A percentile compares a stretch with the other conserved stretches of the same genome.
Evolutionary conservation across 495 filamentous ascomycete genomes (phyloP).

Genomic region (Glarea lozoyensis): DNA sequence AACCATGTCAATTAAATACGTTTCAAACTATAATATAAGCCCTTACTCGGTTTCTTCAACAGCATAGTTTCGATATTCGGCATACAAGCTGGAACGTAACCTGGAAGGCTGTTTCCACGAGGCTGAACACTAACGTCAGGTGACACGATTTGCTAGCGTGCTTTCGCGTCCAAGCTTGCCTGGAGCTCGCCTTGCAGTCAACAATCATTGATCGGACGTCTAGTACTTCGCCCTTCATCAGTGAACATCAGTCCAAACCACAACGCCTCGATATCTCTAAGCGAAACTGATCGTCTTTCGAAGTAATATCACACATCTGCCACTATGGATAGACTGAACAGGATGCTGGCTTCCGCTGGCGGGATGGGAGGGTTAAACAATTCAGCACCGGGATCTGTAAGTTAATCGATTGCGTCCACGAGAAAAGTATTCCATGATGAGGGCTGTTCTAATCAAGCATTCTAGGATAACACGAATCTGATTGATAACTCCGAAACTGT

Average conservation of each 20-base stretch:
- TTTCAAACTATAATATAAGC: too few relatives aligned
- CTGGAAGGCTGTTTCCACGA: not conserved
- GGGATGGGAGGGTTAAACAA: constrained; percentile 65
- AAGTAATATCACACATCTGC: not conserved
- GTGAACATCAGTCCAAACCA: too few relatives aligned
- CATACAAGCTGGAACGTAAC: too few relatives aligned
- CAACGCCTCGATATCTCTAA: not conserved
- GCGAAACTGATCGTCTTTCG: not conserved
- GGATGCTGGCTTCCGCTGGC: constrained; percentile 71
- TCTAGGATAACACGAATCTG: constrained; percentile 72
- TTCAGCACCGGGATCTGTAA: constrained; percentile 67
- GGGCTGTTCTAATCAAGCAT: not conserved
- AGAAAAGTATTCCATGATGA: not conserved
- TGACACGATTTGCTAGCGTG: constrained; percentile 3
- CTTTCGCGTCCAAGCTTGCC: constrained; percentile 5
- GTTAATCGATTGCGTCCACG: constrained; percentile 23
- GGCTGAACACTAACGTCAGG: constrained; percentile 1
- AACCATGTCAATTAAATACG: too few relatives aligned
- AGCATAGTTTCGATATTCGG: too few relatives aligned
- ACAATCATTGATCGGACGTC: too few relatives aligned
- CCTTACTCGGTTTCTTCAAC: too few relatives aligned
- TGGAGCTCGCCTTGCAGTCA: constrained; percentile 1
- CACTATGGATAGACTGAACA: constrained; percentile 77
- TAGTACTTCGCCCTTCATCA: too few relatives aligned
- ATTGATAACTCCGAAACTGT: constrained; percentile 99